phyloP scores from a whole-genome alignment of 2,329 filamentous ascomycete genomes.

The Botrytis porri region DNA sequence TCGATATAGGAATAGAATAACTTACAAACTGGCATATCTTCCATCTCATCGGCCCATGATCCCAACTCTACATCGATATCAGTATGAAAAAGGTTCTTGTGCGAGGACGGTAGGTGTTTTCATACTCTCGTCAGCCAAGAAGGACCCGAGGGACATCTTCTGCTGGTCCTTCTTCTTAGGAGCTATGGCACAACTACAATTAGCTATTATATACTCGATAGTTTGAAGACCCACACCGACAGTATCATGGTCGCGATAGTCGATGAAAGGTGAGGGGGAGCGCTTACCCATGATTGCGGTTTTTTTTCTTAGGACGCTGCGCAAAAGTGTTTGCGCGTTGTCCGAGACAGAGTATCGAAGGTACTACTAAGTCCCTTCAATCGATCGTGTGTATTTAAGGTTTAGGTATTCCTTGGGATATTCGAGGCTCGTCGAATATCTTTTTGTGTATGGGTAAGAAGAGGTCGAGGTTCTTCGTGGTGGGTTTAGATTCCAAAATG shows the following conservation, averaged over 20 bases:
- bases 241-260: not conserved
- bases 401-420: not conserved
- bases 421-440: slow-evolving; percentile 19
- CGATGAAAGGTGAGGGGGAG: slow-evolving; percentile 24
- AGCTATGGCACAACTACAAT: slow-evolving; percentile 55
- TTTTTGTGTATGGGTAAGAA: slow-evolving; percentile 7
- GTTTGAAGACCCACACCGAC: not conserved
- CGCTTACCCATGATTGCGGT: slow-evolving; percentile 62
- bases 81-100: slow-evolving; percentile 42
- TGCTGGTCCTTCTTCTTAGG: slow-evolving; percentile 85
- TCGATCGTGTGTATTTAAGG: slow-evolving; percentile 7
- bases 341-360: slow-evolving; percentile 30
- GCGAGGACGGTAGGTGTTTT: slow-evolving; percentile 39
- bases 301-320: slow-evolving; percentile 43
- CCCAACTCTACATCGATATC: slow-evolving; percentile 58
- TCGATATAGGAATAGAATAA: slow-evolving; percentile 11
- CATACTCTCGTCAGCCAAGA: slow-evolving; percentile 86
- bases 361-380: slow-evolving; percentile 29
- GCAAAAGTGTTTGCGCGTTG: slow-evolving; percentile 40
- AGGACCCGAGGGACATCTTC: slow-evolving; percentile 97
- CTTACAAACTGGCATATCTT: slow-evolving; percentile 56
- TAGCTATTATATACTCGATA: slow-evolving; percentile 39
- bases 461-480: slow-evolving; percentile 16
- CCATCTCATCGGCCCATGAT: slow-evolving; percentile 99
- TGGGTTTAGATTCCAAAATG: slow-evolving; percentile 13